Base-by-base conservation (phyloP, 768 basidiomycete genomes). In the Tephrocybe sp. region DNA sequence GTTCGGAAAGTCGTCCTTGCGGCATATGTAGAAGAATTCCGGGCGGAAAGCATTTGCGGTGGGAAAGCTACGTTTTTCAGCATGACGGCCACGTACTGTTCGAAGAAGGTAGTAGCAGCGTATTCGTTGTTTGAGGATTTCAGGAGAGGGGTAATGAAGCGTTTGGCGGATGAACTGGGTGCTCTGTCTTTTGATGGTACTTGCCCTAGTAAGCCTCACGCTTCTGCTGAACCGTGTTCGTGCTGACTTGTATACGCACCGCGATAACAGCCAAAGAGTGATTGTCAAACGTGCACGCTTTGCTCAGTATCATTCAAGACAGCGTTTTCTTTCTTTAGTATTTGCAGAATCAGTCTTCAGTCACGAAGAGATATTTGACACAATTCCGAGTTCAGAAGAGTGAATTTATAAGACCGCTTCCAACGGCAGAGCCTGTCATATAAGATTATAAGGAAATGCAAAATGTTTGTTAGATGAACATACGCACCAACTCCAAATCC, bases 401-500 rank as follows among this genome's bases (percentile, higher is more conserved):
- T n/a, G 74, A 61, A 56, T 78, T 70, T 55, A 81, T 64, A 21
- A 80, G 60, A 12, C 68, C 75, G 44, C 72, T 66, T 23, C 73
- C 73, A 39, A 79, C 57, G 18, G 75, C 75, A 54, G 73, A 72
- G 32, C 79, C 79, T 79, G 50, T 9, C 6, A 8, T 30, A 17
- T 36, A 4, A 30, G 24, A 4, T 11, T n/a, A 10, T 15, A n/a
- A n/a, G n/a, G n/a, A n/a, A n/a, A n/a, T n/a, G n/a, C n/a, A 28
- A 32, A 38, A n/a, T 17, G 21, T 11, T 0, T 45, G 5, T 11
- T 14, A 32, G 12, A 21, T 7, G 2, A 58, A 3, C 9, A 15
- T 7, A 28, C 66, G 54, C 45, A 83, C 86, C 86, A 56, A 85
- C 87, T 53, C 88, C 86, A 58, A 89, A 88, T 1, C 88, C 88